Conservation (phyloP, 495 filamentous ascomycete species). For the Cercophora samala region DNA sequence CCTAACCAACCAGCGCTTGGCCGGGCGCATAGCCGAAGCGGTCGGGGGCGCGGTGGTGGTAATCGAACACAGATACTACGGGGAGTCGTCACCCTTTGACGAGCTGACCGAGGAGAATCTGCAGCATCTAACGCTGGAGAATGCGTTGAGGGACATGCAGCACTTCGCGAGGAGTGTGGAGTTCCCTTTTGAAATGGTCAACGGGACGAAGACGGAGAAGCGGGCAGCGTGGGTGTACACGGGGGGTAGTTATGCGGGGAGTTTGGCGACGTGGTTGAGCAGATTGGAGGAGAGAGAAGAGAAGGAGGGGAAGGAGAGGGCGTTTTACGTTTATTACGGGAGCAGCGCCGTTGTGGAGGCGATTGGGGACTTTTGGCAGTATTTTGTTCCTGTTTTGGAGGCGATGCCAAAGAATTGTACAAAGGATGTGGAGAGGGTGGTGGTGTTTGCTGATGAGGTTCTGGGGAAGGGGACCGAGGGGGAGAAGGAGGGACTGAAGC, state of each 20-base stretch:
- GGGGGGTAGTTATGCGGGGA: constrained; percentile 65
- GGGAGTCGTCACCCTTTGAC: constrained; percentile 57
- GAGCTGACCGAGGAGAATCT: constrained; percentile 54
- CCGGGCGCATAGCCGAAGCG: constrained; percentile 52
- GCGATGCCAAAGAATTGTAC: constrained; percentile 65
- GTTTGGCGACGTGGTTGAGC: constrained; percentile 61
- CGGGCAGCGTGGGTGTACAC: constrained; percentile 61
- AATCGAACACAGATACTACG: constrained; percentile 63
- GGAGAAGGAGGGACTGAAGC: constrained; percentile 52
- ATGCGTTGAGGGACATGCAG: constrained; percentile 59
- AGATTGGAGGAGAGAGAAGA: constrained; percentile 36
- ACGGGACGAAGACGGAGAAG: background rate
- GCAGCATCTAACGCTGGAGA: constrained; percentile 59
- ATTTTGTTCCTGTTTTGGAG: constrained; percentile 60
- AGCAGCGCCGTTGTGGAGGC: constrained; percentile 62
- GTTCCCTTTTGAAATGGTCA: constrained; percentile 53
- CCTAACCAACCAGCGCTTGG: constrained; percentile 36
- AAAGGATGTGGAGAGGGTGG: constrained; percentile 51
- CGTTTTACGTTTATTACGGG: constrained; percentile 65
- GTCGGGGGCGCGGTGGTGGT: constrained; percentile 56
- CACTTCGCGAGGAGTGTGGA: constrained; percentile 60
- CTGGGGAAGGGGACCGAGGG: constrained; percentile 40
- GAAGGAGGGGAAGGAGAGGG: constrained; percentile 58
- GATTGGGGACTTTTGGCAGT: constrained; percentile 63
- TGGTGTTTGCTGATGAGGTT: constrained; percentile 55